Evolutionary conservation across 371 early-diverging fungal species (phyloP).

Genomic region (Lichtheimia ramosa): DNA sequence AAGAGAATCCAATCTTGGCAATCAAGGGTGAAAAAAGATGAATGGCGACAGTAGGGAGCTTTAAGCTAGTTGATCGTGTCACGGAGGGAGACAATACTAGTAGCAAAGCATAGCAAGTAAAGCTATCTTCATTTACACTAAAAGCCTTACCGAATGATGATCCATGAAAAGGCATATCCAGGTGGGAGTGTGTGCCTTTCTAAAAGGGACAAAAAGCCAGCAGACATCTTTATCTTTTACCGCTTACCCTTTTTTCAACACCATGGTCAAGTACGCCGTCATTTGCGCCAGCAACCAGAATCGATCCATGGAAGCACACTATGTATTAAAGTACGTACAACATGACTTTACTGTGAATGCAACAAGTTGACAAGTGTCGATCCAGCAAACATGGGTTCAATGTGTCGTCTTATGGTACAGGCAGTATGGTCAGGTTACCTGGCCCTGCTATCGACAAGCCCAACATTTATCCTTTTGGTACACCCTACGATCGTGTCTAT

Average conservation of each 20-base stretch:
- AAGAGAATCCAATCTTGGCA: too few relatives aligned
- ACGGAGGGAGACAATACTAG: too few relatives aligned
- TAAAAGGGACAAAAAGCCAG: too few relatives aligned
- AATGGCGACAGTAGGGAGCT: too few relatives aligned
- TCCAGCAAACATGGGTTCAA: slow-evolving; percentile 74
- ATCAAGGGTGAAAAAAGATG: too few relatives aligned
- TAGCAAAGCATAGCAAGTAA: too few relatives aligned
- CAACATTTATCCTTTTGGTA: slow-evolving; percentile 92
- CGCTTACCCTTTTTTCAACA: background rate
- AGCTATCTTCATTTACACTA: too few relatives aligned
- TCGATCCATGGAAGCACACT: slow-evolving; percentile 96
- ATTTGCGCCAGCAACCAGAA: slow-evolving; percentile 98
- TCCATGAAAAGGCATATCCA: too few relatives aligned
- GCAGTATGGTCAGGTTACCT: slow-evolving; percentile 89
- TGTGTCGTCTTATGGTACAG: slow-evolving; percentile 89
- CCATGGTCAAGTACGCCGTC: slow-evolving; percentile 84
- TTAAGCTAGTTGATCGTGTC: too few relatives aligned
- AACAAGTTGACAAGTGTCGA: background rate
- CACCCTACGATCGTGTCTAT: slow-evolving; percentile 89
- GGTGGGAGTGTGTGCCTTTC: too few relatives aligned
- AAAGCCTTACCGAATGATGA: too few relatives aligned
- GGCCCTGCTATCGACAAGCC: slow-evolving; percentile 87
- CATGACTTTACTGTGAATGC: background rate
- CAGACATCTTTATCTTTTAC: background rate
- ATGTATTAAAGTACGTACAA: slow-evolving; percentile 70